Evolutionary conservation across 2,329 filamentous ascomycete species (phyloP), one percentile per base, ranked within the genome.

Genomic region (Fusarium chlamydosporum): DNA sequence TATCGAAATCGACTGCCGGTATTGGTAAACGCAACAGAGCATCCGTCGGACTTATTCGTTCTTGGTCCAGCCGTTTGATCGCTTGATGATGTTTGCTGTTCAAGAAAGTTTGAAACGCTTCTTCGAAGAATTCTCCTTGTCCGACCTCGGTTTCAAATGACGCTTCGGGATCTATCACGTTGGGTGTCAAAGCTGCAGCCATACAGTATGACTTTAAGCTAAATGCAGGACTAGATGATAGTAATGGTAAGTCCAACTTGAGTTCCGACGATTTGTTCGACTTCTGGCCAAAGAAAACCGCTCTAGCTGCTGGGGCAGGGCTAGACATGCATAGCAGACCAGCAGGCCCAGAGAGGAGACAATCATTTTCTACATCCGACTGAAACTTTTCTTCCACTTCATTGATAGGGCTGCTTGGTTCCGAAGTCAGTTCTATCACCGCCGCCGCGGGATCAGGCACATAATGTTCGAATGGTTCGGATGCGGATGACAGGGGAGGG

Each of bases 401-500:
- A 6, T 58, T 47, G 8, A 45, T n/a, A 4, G 77, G 76, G 23
- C 68, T 79, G 15, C 42, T 61, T 13, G 79, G 76, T 3, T 78
- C 77, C 0, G 77, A 78, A 29, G 74, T 74, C 2, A 76, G 54
- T 35, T 77, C 74, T 4, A 80, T 72, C 5, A 69, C 16, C 7
- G 69, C 62, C 26, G 61, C 61, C 1, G 63, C 56, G 2, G 51
- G 38, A 9, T 58, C 41, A 1, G 74, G 76, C n/a, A 75, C 29
- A 50, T 73, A 77, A 1, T 56, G 51, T 9, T 53, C 57, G 16
- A 55, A 56, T 9, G 41, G 6, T 8, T 69, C 70, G 6, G 70
- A 73, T 3, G 70, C 40, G 9, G 76, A 76, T 16, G 75, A 76
- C 8, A 79, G 60, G 4, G 73, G 77, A 13, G 72, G 74, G 10